Evolutionary conservation across 1,139 yeast genomes (phyloP).

Genomic region (Taphrina communis): DNA sequence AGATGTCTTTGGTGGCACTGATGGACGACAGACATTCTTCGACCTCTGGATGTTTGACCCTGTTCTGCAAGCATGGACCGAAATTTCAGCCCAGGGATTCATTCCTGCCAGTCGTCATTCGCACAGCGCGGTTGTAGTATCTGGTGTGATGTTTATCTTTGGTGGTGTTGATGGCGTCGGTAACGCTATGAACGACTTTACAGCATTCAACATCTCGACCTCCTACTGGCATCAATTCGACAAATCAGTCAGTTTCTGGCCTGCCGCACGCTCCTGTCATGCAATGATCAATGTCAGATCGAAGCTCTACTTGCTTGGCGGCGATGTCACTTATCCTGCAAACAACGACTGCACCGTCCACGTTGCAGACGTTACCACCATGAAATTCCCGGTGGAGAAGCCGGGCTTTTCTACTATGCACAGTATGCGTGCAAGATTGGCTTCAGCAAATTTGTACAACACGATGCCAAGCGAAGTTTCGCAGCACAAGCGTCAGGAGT

Average conservation of each 20-base stretch:
- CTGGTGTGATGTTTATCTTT: conserved; percentile 27
- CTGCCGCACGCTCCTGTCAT: conserved; percentile 22
- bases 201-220: conserved; percentile 14
- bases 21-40: not conserved
- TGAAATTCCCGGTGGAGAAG: conserved; percentile 1
- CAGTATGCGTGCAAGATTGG: not conserved
- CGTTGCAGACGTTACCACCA: conserved; percentile 2
- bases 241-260: not conserved
- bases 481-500: conserved; percentile 1
- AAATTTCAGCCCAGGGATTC: conserved; percentile 3
- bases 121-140: conserved; percentile 18
- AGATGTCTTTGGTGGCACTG: conserved; percentile 22
- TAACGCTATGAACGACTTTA: conserved; percentile 15
- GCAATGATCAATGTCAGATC: conserved; percentile 4
- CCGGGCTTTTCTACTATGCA: not conserved
- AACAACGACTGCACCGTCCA: conserved; percentile 8
- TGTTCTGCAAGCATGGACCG: conserved; percentile 11
- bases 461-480: not conserved
- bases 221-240: conserved; percentile 25
- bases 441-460: not conserved
- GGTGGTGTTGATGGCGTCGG: conserved; percentile 19
- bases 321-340: conserved; percentile 22
- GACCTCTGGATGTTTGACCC: conserved; percentile 30
- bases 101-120: conserved; percentile 22
- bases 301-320: conserved; percentile 18